Base-by-base conservation (phyloP, 2,329 filamentous ascomycete species). In the Penicillium hordei region DNA sequence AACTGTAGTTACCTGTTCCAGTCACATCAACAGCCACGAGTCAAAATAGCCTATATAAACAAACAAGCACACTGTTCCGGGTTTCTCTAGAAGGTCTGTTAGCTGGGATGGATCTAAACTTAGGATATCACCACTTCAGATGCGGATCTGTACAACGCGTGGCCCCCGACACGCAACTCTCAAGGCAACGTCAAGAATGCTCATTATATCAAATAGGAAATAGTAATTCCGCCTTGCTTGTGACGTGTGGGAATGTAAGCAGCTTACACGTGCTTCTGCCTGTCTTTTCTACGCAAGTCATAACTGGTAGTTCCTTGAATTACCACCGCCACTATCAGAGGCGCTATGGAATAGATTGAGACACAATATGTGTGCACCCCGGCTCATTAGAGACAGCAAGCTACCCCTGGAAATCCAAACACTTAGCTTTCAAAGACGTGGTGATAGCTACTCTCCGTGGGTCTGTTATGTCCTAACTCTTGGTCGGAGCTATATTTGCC, bases 121-220 rank as follows among this genome's bases (percentile, higher is more conserved):
- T 46, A 48, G 50, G 34, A 38, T 19, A 34, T 40, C 39, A 48
- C 43, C 21, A 25, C n/a, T 44, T 19, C 42, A 40, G 10, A 53
- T 45, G 45, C 12, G 31, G 33, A 52, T 38, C 44, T 49, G 55
- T 61, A 55, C 53, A 61, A 57, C 59, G 52, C 48, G 57, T 63
- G 57, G 60, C 53, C 45, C 45, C 40, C 25, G 55, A 58, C 21
- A 21, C 59, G 52, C 55, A 60, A 62, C 44, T 38, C 54, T 58
- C 50, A 53, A 31, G 23, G 34, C 17, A 46, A 29, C 27, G 6
- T 45, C 9, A 31, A 36, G 27, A 8, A 56, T 15, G 23, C 31
- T 48, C 33, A 36, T 39, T 60, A 33, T 49, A 42, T 31, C 31
- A 40, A 48, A 39, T 25, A 19, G 31, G n/a, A 38, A 43, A 29